A percentile compares a stretch with the other conserved stretches of the same genome.
Evolutionary conservation across 2,329 filamentous ascomycete genomes (phyloP).

Genomic region (Colletotrichum godetiae): DNA sequence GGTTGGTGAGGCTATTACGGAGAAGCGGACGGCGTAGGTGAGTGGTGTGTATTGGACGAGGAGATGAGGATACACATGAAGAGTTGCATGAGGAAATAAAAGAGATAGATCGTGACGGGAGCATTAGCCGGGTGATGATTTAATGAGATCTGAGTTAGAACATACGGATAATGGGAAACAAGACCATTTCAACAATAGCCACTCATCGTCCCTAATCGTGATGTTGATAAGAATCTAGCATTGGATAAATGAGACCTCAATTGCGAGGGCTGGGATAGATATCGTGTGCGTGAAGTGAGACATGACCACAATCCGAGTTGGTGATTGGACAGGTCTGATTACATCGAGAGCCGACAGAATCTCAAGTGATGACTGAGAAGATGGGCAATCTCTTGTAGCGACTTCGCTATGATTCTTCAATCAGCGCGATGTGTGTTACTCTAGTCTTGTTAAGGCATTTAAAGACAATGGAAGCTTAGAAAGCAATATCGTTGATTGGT

Average conservation of each 20-base stretch:
- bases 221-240: neutral
- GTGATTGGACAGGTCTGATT: neutral
- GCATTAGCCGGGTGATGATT: neutral
- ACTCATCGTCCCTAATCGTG: neutral
- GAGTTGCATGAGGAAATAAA: neutral
- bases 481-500: neutral
- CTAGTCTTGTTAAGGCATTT: too few relatives aligned
- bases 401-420: neutral
- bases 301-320: neutral
- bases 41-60: too few relatives aligned
- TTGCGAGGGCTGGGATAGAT: neutral
- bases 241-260: neutral
- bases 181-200: neutral
- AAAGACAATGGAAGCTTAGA: neutral
- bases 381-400: too few relatives aligned
- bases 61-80: neutral
- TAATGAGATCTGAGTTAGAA: neutral
- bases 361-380: too few relatives aligned
- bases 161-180: neutral
- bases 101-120: neutral
- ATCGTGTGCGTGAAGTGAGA: neutral
- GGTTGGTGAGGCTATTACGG: slow-evolving; percentile 67
- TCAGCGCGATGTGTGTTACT: too few relatives aligned
- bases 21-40: slow-evolving; percentile 58
- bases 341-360: neutral